Percentiles rank a stretch among this genome's conserved stretches.
These are phyloP conservation scores for Gymnopus androsaceus DNA, from an alignment of 1,284 basidiomycete genomes.

Conservation along the genomic window DNA sequence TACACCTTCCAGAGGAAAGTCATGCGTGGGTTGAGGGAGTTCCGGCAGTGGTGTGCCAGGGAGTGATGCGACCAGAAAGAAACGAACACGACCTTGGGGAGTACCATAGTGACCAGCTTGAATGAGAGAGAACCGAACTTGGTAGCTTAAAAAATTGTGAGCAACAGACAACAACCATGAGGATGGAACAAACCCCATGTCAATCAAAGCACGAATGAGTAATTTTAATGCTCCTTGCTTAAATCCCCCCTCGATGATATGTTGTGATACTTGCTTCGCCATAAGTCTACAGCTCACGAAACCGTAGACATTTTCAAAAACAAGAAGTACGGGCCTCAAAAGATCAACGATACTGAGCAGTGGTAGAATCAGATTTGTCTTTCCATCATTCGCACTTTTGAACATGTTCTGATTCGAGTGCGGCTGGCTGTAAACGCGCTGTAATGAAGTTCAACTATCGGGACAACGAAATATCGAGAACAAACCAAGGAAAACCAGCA, in stretches of 20 bases:
- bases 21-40: constrained; percentile 71
- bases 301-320: constrained; percentile 75
- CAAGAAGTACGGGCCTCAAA: constrained; percentile 57
- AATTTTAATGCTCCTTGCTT: constrained; percentile 70
- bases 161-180: neutral
- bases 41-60: constrained; percentile 54
- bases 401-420: constrained; percentile 60
- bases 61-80: constrained; percentile 68
- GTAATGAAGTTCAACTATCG: constrained; percentile 2
- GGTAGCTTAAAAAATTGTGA: constrained; percentile 52
- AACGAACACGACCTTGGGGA: constrained; percentile 68
- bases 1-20: constrained; percentile 42
- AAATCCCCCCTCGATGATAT: constrained; percentile 60
- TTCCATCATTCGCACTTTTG: constrained; percentile 50
- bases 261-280: constrained; percentile 45
- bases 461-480: constrained; percentile 6
- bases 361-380: constrained; percentile 58
- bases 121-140: constrained; percentile 60
- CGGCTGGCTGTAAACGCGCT: constrained; percentile 43
- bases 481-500: constrained; percentile 75
- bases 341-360: constrained; percentile 67
- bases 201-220: constrained; percentile 54
- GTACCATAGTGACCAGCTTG: constrained; percentile 75
- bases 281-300: constrained; percentile 61
- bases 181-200: constrained; percentile 54